Evolutionary conservation across 2,329 filamentous ascomycete species (phyloP).

Genomic region (Helotiales sp.): DNA sequence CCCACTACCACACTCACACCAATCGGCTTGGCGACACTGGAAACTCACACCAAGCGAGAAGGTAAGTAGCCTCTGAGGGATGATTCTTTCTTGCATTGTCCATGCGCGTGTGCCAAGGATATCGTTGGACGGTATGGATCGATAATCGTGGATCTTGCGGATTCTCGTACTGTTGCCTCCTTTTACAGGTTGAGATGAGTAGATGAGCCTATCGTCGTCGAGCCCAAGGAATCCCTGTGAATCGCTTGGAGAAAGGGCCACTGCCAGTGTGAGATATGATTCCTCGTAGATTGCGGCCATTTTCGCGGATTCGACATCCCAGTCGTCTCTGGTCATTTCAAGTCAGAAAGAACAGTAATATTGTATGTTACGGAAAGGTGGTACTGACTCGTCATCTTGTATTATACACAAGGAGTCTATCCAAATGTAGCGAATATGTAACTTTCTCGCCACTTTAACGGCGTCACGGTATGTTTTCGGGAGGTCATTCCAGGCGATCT

Average conservation of each 20-base stretch:
- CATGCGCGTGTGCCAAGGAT: not conserved
- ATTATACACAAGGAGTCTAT: slow-evolving; percentile 18
- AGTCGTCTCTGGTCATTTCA: not conserved
- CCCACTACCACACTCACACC: not conserved
- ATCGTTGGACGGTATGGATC: not conserved
- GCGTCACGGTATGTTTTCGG: slow-evolving; percentile 12
- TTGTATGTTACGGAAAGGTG: no score
- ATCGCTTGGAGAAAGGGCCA: not conserved
- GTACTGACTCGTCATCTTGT: slow-evolving; percentile 4
- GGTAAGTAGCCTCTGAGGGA: not conserved
- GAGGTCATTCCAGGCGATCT: not conserved
- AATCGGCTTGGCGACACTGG: not conserved
- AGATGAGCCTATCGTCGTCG: not conserved
- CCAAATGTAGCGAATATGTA: slow-evolving; percentile 16
- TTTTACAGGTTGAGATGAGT: not conserved
- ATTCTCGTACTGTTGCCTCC: not conserved
- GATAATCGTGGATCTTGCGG: not conserved
- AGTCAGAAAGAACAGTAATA: no score
- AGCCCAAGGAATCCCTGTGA: not conserved
- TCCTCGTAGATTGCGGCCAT: not conserved
- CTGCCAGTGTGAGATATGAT: not conserved
- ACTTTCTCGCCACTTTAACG: not conserved
- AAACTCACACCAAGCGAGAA: not conserved
- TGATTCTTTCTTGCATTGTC: not conserved
- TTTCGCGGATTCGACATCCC: not conserved